A percentile compares a stretch with the other conserved stretches of the same genome.
These are phyloP conservation scores for Coprinopsis marcescibilis DNA, from an alignment of 768 basidiomycete species.

Conservation along the genomic window DNA sequence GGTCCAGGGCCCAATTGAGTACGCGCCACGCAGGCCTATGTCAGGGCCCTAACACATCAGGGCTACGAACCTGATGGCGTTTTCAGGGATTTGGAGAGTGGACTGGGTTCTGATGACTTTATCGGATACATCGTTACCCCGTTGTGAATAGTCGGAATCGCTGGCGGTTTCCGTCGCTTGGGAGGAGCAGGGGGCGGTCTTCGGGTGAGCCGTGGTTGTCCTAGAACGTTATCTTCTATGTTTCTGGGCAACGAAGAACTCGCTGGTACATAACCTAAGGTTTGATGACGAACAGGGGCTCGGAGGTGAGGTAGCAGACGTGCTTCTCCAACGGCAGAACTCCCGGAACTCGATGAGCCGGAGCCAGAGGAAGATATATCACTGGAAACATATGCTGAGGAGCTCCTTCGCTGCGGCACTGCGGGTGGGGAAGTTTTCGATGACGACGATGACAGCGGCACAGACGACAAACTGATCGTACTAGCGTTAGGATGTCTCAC, in stretches of 20 bases:
- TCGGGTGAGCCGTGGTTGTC: slow-evolving; percentile 22
- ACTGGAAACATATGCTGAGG: slow-evolving; percentile 7
- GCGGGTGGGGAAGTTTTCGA: slow-evolving; percentile 18
- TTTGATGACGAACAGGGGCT: slow-evolving; percentile 15
- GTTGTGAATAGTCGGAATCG: slow-evolving; percentile 53
- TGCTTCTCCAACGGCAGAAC: slow-evolving; percentile 1
- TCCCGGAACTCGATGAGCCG: slow-evolving; percentile 1
- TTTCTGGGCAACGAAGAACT: slow-evolving; percentile 14
- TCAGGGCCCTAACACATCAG: too few relatives aligned
- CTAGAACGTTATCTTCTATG: slow-evolving; percentile 6
- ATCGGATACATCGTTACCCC: slow-evolving; percentile 55
- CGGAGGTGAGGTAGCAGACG: slow-evolving; percentile 4
- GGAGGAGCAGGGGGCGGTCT: slow-evolving; percentile 60
- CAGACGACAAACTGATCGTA: slow-evolving; percentile 26
- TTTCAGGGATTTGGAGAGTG: slow-evolving; percentile 25
- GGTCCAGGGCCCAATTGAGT: too few relatives aligned
- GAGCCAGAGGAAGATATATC: slow-evolving; percentile 1
- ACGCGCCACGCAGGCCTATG: too few relatives aligned
- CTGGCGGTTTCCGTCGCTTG: slow-evolving; percentile 67
- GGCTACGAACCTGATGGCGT: too few relatives aligned
- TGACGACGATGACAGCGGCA: slow-evolving; percentile 13
- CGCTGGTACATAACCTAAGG: neutral
- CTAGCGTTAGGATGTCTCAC: slow-evolving; percentile 35
- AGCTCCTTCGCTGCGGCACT: slow-evolving; percentile 13
- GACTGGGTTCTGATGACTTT: slow-evolving; percentile 38